Percentiles rank a stretch among this genome's conserved stretches.
Conservation (phyloP, 805 yeast genomes). For the Teunomyces funiuensis region DNA sequence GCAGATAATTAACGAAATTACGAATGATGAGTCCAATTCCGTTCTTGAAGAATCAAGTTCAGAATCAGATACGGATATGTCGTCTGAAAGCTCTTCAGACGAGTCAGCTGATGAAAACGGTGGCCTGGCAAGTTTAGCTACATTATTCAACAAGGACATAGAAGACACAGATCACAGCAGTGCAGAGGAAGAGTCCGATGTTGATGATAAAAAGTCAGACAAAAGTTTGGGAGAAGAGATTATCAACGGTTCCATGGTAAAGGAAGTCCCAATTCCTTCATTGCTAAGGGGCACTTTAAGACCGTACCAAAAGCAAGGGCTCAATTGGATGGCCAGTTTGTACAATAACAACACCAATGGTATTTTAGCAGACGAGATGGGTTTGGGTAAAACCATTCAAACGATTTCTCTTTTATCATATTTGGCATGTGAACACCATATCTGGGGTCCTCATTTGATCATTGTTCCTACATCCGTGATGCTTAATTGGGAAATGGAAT, state of each 20-base stretch:
- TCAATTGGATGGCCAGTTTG: slow-evolving; percentile 94
- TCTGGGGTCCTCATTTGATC: slow-evolving; percentile 98
- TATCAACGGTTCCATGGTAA: slow-evolving; percentile 42
- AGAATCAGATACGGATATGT: slow-evolving; percentile 15
- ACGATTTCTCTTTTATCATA: slow-evolving; percentile 85
- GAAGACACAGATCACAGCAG: slow-evolving; percentile 13
- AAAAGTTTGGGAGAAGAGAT: slow-evolving; percentile 26
- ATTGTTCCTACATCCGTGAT: slow-evolving; percentile 97
- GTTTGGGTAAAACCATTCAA: slow-evolving; percentile 95
- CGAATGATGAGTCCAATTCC: slow-evolving; percentile 15
- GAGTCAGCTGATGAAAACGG: background rate
- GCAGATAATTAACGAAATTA: slow-evolving; percentile 23
- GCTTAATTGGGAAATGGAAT: slow-evolving; percentile 99
- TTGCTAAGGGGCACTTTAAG: slow-evolving; percentile 79
- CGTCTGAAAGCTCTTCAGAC: slow-evolving; percentile 3
- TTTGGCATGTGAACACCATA: slow-evolving; percentile 87
- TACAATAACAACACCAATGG: slow-evolving; percentile 94
- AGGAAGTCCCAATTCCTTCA: slow-evolving; percentile 76
- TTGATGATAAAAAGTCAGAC: slow-evolving; percentile 17
- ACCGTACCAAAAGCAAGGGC: slow-evolving; percentile 91
- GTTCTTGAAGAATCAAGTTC: slow-evolving; percentile 18
- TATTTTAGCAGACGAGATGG: slow-evolving; percentile 98
- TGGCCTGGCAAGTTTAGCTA: slow-evolving; percentile 5
- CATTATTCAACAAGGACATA: slow-evolving; percentile 8
- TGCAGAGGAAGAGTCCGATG: slow-evolving; percentile 12